Conservation (phyloP, 768 basidiomycete species). For the Macrolepiota fuliginosa region DNA sequence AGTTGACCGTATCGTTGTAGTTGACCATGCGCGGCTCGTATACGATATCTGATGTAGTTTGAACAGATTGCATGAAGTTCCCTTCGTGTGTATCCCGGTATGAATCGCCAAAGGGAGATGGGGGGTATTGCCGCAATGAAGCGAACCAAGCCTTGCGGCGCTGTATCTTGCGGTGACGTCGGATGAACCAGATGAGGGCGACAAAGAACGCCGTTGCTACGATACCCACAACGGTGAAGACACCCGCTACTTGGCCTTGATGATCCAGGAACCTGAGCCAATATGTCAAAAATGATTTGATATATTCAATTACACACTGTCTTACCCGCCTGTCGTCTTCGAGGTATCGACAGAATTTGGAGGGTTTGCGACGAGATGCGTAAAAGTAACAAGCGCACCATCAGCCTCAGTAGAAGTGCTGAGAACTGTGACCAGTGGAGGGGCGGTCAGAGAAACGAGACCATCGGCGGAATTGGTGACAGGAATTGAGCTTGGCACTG, state of each 20-base stretch:
- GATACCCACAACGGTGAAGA: conserved; percentile 70
- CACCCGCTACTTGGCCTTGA: conserved; percentile 66
- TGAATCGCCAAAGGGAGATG: conserved; percentile 17
- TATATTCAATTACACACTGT: not conserved
- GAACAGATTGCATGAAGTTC: conserved; percentile 26
- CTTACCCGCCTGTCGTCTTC: not conserved
- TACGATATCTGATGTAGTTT: conserved; percentile 23
- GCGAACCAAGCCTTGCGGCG: conserved; percentile 35
- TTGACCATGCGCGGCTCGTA: conserved; percentile 8
- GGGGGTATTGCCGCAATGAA: conserved; percentile 32
- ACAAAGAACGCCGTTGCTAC: conserved; percentile 43
- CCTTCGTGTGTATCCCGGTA: conserved; percentile 4
- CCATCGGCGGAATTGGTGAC: conserved; percentile 35
- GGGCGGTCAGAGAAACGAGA: conserved; percentile 37
- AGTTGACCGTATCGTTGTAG: conserved; percentile 2
- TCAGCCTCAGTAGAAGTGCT: conserved; percentile 44
- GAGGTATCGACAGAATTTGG: conserved; percentile 21
- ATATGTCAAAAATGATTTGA: not conserved
- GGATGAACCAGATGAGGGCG: conserved; percentile 41
- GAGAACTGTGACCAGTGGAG: conserved; percentile 43
- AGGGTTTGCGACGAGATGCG: conserved; percentile 53
- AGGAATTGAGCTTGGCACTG: conserved; percentile 40
- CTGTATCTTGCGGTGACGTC: conserved; percentile 37
- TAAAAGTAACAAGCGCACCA: conserved; percentile 44
- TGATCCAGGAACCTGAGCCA: conserved; percentile 60